Evolutionary conservation across 2,329 filamentous ascomycete species (phyloP), one percentile per base, ranked within the genome.

Genomic region (Grosmannia serpens): DNA sequence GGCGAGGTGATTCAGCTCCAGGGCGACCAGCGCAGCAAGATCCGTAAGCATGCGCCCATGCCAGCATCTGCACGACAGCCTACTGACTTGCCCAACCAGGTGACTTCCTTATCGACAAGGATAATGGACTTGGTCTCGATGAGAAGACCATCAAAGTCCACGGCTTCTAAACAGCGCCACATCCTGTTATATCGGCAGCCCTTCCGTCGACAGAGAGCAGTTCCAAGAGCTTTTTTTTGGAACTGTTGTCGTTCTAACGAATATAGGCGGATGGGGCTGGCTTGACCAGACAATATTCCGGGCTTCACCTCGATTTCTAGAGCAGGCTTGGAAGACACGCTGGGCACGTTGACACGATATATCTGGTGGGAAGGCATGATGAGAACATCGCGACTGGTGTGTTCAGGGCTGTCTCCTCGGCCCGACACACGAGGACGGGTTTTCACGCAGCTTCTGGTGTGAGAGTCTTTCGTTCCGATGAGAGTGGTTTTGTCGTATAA

Each of bases 21-120:
- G 78, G 94, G 94, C 70, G 94, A 99, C 75, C 94, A 99, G 82
- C 92, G 94, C 78, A 95, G 60, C 62, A 64, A 64, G 62, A 63
- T 64, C 46, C 63, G 63, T 60, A 55, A 41, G 61, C 57, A 15
- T 29, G 10, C 29, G 9, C 22, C 41, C 26, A 29, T 10, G 15
- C 8, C 47, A 27, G 7, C 17, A 29, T 11, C 2, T 15, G 8
- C 8, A 4, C 20, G 11, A 3, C 11, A n/a, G 17, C 17, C n/a
- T 20, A 41, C 52, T 41, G 22, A 26, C 33, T 41, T 26, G 4
- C 33, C 4, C 13, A 4, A 24, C 89, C 96, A 74, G 89, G 95
- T 76, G 91, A 96, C 72, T 99, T 97, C 81, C 86, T 97, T 76
- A 85, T 86, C 77, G 89, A 96, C 79, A 95, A 95, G 83, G 90